Conservation (phyloP, 2,329 filamentous ascomycete genomes). For the Colletotrichum musae region DNA sequence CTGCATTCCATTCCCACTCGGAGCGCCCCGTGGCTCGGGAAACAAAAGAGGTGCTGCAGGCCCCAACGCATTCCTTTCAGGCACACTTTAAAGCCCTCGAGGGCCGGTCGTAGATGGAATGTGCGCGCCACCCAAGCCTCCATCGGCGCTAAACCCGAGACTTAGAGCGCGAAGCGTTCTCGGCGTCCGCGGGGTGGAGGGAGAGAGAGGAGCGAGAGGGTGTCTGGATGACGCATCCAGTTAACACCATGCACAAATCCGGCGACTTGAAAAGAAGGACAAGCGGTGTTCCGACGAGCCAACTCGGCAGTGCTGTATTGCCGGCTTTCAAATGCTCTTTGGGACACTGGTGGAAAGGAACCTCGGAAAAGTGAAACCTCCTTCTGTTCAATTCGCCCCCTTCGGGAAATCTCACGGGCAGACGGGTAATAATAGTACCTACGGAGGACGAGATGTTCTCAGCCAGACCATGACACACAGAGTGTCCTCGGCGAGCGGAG, state of each 20-base stretch:
- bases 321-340: too few relatives aligned
- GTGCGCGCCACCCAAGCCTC: neutral
- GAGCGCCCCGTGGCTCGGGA: slow-evolving; percentile 1
- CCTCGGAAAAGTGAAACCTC: neutral
- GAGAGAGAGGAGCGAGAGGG: neutral
- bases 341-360: too few relatives aligned
- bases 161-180: neutral
- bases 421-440: neutral
- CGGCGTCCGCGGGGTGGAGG: neutral
- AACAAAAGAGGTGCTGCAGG: neutral
- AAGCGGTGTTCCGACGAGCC: neutral
- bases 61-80: slow-evolving; percentile 33
- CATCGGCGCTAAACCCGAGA: slow-evolving; percentile 3
- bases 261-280: neutral
- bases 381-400: neutral
- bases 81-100: neutral
- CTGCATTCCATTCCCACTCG: neutral
- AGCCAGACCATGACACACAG: neutral
- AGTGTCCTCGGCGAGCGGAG: neutral
- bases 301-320: neutral
- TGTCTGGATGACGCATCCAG: slow-evolving; percentile 23
- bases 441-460: neutral
- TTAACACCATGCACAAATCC: neutral
- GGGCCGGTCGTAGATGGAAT: neutral
- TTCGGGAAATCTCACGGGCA: neutral